Evolutionary conservation across 441 rosid species (phyloP), one percentile per base, ranked within the genome.

Genomic region (Breynia disticha): DNA sequence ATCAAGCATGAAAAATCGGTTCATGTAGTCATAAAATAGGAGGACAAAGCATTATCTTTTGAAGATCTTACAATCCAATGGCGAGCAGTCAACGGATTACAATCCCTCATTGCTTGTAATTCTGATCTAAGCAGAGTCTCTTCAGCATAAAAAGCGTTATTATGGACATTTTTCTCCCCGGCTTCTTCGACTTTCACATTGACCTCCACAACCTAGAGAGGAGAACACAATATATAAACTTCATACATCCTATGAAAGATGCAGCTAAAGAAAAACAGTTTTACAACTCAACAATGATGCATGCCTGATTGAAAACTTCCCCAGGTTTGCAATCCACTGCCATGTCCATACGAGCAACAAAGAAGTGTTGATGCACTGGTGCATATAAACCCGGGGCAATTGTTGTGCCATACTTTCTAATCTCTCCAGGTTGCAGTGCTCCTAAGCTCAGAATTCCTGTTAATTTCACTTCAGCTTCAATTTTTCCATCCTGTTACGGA

Each of bases 371-470:
- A 69, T 88, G 97, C 52, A 88, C 90, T 13, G 97, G 97, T 54
- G 95, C 97, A 62, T 88, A 88, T 50, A 88, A 59, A 45, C 89
- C 87, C 11, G 96, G 96, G 38, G 96, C 96, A 53, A 88, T 88
- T 46, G 77, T 83, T 55, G 91, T 88, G 49, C 96, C 96, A 54
- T 85, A 88, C 68, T 85, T 88, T 70, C 95, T 79, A 46, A 63
- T 66, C 74, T 88, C 96, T 59, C 96, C 96, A 50, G 89, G 96
- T 62, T 75, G 85, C 70, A 88, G 61, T 35, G 96, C 91, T 68
- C 96, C 96, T 71, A 88, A 72, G 82, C 96, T 88, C 48, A 88
- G 95, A 61, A 88, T 80, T 53, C 96, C 96, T 19, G 96, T 88
- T 43, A 88, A 87, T 64, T 85, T 88, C 52, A 88, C 89, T 75